A percentile compares a stretch with the other conserved stretches of the same genome.
Conservation (phyloP, 164 flowering plant genomes). For the Vitis rotundifolia region DNA sequence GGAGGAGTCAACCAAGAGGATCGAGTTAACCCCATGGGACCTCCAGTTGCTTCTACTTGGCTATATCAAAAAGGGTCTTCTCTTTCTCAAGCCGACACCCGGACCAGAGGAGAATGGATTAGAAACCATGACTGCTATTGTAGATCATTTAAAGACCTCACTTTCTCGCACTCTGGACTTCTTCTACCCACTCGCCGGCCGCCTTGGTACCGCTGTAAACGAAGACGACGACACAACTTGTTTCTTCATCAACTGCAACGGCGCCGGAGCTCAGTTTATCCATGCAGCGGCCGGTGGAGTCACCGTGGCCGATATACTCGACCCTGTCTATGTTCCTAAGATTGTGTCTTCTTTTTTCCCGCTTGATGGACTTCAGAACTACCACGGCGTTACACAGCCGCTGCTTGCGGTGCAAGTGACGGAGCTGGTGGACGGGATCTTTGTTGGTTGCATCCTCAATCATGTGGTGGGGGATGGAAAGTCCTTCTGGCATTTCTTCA, state of each 20-base stretch:
- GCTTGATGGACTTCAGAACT: slow-evolving; percentile 17
- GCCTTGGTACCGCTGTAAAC: slow-evolving; percentile 13
- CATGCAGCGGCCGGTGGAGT: slow-evolving; percentile 36
- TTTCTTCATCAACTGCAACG: slow-evolving; percentile 36
- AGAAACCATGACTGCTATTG: not conserved
- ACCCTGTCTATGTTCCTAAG: slow-evolving; percentile 25
- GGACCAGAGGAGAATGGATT: not conserved
- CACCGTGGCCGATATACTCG: slow-evolving; percentile 34
- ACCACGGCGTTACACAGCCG: slow-evolving; percentile 30
- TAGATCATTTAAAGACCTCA: slow-evolving; percentile 30
- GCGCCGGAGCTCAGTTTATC: slow-evolving; percentile 42
- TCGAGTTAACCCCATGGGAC: slow-evolving; percentile 43
- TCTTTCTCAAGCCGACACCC: slow-evolving; percentile 28
- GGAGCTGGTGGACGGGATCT: slow-evolving; percentile 44
- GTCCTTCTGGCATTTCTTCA: slow-evolving; percentile 48
- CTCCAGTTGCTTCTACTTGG: slow-evolving; percentile 20
- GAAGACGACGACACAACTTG: slow-evolving; percentile 21
- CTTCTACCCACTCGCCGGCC: slow-evolving; percentile 50
- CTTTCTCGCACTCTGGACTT: slow-evolving; percentile 31
- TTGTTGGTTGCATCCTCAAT: slow-evolving; percentile 39
- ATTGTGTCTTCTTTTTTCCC: slow-evolving; percentile 39
- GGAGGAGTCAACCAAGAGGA: not conserved
- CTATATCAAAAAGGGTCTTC: slow-evolving; percentile 48
- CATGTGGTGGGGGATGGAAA: slow-evolving; percentile 42
- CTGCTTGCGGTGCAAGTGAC: slow-evolving; percentile 46